Evolutionary conservation across 2,329 filamentous ascomycete genomes (phyloP).

Genomic region (Penicillium sclerotiorum): DNA sequence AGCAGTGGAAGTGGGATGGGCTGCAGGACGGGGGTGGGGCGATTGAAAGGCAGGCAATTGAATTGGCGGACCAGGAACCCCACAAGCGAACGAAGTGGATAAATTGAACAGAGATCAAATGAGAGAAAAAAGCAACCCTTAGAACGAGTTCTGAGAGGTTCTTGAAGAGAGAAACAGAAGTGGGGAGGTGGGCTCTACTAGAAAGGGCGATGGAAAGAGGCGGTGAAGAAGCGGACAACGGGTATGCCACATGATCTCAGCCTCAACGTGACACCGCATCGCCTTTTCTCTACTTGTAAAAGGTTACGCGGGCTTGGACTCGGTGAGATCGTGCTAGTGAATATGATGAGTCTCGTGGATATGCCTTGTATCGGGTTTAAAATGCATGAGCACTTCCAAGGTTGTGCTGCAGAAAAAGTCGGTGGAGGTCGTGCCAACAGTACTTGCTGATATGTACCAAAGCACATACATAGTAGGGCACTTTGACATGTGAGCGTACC

Average conservation of each 20-base stretch:
- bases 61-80: conserved; percentile 17
- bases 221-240: conserved; percentile 27
- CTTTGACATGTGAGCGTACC: no score
- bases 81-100: conserved; percentile 13
- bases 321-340: conserved; percentile 2
- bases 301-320: conserved; percentile 9
- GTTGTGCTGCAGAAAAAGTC: no score
- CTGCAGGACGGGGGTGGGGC: conserved; percentile 25
- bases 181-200: conserved; percentile 19
- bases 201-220: conserved; percentile 29
- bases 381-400: neutral
- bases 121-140: conserved; percentile 9
- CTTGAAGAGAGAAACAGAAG: conserved; percentile 15
- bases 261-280: conserved; percentile 19
- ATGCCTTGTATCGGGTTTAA: no score
- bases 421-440: no score
- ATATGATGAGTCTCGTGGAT: neutral
- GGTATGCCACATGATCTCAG: conserved; percentile 29
- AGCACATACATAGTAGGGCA: no score
- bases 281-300: neutral
- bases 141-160: conserved; percentile 7
- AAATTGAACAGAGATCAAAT: neutral
- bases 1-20: conserved; percentile 28
- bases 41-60: conserved; percentile 17
- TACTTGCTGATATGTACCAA: no score